A percentile compares a stretch with the other conserved stretches of the same genome.
These are phyloP conservation scores for Fomitopsis pinicola DNA, from an alignment of 1,284 basidiomycete genomes.

Conservation along the genomic window DNA sequence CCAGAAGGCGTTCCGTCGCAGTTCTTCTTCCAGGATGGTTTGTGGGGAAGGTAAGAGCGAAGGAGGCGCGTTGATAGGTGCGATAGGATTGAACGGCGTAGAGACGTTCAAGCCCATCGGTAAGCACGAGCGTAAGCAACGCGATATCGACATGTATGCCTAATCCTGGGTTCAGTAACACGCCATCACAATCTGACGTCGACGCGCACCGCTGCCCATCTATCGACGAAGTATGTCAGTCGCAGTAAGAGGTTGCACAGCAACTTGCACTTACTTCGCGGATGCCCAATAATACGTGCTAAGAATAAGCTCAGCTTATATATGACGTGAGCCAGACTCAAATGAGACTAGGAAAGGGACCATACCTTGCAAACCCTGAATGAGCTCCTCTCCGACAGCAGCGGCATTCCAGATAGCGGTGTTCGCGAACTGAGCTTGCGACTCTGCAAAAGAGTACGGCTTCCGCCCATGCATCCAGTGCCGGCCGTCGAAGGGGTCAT, in stretches of 20 bases:
- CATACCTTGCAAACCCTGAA: slow-evolving; percentile 61
- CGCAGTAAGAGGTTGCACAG: neutral
- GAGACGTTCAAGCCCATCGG: slow-evolving; percentile 67
- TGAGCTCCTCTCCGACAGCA: slow-evolving; percentile 48
- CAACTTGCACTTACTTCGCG: slow-evolving; percentile 43
- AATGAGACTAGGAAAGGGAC: neutral
- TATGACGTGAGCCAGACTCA: neutral
- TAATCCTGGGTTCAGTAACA: slow-evolving; percentile 21
- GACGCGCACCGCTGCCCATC: slow-evolving; percentile 61
- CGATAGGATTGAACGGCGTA: slow-evolving; percentile 59
- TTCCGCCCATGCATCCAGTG: slow-evolving; percentile 37
- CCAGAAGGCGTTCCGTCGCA: slow-evolving; percentile 70
- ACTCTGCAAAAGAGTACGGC: slow-evolving; percentile 62
- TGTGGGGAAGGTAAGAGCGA: slow-evolving; percentile 57
- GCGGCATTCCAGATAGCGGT: slow-evolving; percentile 45
- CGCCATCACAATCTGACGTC: neutral
- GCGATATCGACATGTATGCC: slow-evolving; percentile 59
- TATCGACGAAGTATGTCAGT: slow-evolving; percentile 18
- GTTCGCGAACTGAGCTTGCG: slow-evolving; percentile 57
- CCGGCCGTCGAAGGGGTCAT: slow-evolving; percentile 50
- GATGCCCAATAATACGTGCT: slow-evolving; percentile 72
- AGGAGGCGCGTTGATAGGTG: slow-evolving; percentile 45
- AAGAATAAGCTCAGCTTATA: slow-evolving; percentile 59
- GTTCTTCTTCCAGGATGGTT: slow-evolving; percentile 65
- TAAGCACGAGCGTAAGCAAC: slow-evolving; percentile 53